These are phyloP conservation scores for Cymbidium sinense DNA, from an alignment of 106 monocot genomes.

Conservation along the genomic window DNA sequence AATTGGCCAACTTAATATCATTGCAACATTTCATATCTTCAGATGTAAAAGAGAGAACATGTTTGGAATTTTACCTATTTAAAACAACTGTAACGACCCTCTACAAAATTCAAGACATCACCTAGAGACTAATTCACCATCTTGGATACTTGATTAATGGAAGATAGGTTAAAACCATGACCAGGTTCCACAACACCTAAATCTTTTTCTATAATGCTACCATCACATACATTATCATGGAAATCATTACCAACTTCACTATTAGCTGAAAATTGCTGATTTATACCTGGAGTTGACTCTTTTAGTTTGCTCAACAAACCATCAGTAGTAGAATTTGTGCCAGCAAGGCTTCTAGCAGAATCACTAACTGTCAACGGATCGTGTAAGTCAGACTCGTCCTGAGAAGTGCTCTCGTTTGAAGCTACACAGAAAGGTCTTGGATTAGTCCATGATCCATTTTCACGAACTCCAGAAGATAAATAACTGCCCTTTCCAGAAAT, in stretches of 20 bases:
- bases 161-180: not conserved
- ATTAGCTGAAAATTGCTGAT: not conserved
- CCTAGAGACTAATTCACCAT: not conserved
- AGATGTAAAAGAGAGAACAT: not conserved
- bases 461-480: not conserved
- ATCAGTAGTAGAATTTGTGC: not conserved
- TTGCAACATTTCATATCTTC: conserved; percentile 5
- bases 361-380: not conserved
- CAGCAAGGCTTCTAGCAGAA: not conserved
- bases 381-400: not conserved
- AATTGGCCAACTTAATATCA: not conserved
- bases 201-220: not conserved
- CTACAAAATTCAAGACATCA: conserved; percentile 2
- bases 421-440: not conserved
- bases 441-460: not conserved
- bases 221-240: conserved; percentile 4
- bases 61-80: not conserved
- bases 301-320: not conserved
- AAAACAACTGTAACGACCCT: conserved; percentile 3
- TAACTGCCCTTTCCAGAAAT: not conserved
- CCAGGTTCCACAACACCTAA: too few relatives aligned
- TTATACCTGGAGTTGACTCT: not conserved
- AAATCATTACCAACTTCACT: not conserved
- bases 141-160: conserved; percentile 4
- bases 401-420: not conserved